A percentile compares a stretch with the other conserved stretches of the same genome.
Evolutionary conservation across 1,139 yeast genomes (phyloP).

Genomic region (Taphrina wiesneri): DNA sequence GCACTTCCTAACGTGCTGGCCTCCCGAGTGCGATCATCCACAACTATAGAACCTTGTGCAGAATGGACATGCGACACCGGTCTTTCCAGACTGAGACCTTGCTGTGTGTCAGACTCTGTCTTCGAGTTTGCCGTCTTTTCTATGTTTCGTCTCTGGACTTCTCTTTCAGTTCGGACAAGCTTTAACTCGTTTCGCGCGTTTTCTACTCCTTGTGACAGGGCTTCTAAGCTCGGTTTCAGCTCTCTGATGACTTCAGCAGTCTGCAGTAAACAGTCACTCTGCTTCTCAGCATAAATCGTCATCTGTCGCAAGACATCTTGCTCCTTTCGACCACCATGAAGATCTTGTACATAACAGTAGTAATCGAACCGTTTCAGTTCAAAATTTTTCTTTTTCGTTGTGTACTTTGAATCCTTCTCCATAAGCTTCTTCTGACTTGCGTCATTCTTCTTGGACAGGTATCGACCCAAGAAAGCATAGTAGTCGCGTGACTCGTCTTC

Average conservation of each 20-base stretch:
- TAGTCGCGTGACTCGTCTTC: constrained; percentile 73
- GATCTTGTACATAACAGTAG: constrained; percentile 61
- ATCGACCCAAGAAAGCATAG: constrained; percentile 71
- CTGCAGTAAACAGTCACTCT: constrained; percentile 43
- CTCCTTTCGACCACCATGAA: constrained; percentile 55
- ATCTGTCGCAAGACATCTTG: constrained; percentile 49
- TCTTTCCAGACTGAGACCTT: not conserved
- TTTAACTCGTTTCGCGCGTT: constrained; percentile 46
- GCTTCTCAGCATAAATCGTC: constrained; percentile 47
- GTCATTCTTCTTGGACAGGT: constrained; percentile 63
- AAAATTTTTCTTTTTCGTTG: constrained; percentile 60
- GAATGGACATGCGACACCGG: not conserved
- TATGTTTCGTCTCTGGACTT: constrained; percentile 47
- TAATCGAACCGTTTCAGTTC: constrained; percentile 74
- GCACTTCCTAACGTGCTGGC: not conserved
- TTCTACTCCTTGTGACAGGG: constrained; percentile 35
- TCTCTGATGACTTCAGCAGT: constrained; percentile 41
- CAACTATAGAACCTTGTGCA: not conserved
- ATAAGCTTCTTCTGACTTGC: constrained; percentile 47
- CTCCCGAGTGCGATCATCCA: constrained; percentile 9
- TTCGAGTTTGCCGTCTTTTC: constrained; percentile 22
- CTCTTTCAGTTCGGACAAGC: constrained; percentile 49
- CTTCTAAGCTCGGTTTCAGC: constrained; percentile 45
- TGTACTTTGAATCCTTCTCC: constrained; percentile 61
- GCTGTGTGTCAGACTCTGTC: constrained; percentile 33